Conservation (phyloP, 495 filamentous ascomycete genomes). For the Alectoria sarmentosa region DNA sequence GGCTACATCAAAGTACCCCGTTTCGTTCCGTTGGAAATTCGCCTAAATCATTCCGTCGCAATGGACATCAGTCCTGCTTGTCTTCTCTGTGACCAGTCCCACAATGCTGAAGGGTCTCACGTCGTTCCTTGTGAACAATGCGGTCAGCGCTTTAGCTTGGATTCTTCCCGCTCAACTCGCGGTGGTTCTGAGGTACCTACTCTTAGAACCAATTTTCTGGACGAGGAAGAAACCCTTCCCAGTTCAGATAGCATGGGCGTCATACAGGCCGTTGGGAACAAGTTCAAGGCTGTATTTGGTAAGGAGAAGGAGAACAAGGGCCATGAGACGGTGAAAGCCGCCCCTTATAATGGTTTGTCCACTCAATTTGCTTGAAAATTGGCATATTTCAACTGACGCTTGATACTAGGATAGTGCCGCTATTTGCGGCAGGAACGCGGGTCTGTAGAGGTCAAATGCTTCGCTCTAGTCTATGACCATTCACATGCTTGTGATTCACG, state of each 20-base stretch:
- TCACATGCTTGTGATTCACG: too few relatives aligned
- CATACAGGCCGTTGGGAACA: neutral
- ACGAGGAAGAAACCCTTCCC: neutral
- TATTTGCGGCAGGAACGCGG: too few relatives aligned
- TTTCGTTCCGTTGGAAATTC: conserved; percentile 16
- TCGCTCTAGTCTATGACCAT: too few relatives aligned
- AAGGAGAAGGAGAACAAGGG: neutral
- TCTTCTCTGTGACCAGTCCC: neutral
- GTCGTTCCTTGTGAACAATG: neutral
- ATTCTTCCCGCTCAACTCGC: conserved; percentile 1
- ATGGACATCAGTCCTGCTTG: neutral
- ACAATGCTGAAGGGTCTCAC: neutral
- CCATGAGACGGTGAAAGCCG: neutral
- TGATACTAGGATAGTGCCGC: too few relatives aligned
- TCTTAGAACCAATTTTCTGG: neutral
- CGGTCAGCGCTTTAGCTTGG: neutral
- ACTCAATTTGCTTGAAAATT: neutral
- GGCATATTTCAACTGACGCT: neutral
- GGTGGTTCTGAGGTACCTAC: neutral
- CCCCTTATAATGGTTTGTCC: neutral
- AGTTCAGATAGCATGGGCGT: neutral
- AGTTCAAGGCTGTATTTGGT: neutral
- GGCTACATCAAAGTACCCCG: conserved; percentile 9
- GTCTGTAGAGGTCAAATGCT: too few relatives aligned
- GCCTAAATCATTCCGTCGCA: neutral